Base-by-base conservation (phyloP, 148 eudicot genomes). In the Fallopia convolvulus region DNA sequence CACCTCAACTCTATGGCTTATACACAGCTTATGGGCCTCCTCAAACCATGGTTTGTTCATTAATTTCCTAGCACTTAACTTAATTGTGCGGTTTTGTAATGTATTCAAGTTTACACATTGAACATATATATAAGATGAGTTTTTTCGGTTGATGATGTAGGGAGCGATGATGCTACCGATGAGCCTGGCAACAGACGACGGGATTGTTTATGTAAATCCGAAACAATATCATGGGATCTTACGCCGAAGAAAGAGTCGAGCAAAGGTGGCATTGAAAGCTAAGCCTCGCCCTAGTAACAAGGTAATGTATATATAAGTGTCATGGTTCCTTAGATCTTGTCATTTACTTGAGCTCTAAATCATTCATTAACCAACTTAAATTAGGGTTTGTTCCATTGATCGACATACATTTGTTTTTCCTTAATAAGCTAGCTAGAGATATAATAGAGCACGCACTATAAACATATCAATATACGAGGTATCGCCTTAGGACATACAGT, bases 201-300 rank as follows among this genome's bases (percentile, higher is more conserved):
- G 90, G 46, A 89, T 88, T 30, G 79, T 87, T 55, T 90, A 87
- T 66, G 97, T 91, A 10, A 91, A 91, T 77, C 88, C 93, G 11
- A 91, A 91, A 82, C 97, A 91, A 75, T 91, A 90, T 81, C 86
- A 88, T 87, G 93, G 90, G 73, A 91, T 91, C 80, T 49, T 91
- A 70, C 89, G 97, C 72, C 93, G 97, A 76, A 84, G 97, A 39
- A 83, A 82, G 74, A 83, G 84, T 18, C 90, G 93, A 82, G 92
- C 86, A 9, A 84, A 82, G 70, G 84, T 77, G 65, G 84, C 80
- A 41, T 36, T 82, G 71, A 80, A 77, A 65, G 47, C 82, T 13
- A 70, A 73, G 39, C 75, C 39, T 4, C 26, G 74, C 74, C 50
- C 75, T 21, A 77, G 66, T 71, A 84, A 84, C 7, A 82, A 84